Conservation (phyloP, 1,139 yeast genomes). For the Taiozyma onychis region DNA sequence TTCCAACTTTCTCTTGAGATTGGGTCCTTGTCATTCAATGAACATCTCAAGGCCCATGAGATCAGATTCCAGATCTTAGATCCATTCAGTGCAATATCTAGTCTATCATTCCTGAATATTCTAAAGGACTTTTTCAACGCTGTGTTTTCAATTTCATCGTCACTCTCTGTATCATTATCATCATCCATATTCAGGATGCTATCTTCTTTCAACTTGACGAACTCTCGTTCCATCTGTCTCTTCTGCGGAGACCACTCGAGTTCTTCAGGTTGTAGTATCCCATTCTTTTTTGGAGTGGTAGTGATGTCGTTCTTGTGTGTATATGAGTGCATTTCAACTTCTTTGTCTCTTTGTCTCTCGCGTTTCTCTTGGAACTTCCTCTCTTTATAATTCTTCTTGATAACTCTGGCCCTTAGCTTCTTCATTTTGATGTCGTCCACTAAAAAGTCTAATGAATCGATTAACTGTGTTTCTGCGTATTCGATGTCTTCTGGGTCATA, state of each 20-base stretch:
- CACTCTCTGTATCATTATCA: constrained; percentile 6
- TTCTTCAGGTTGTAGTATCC: background rate
- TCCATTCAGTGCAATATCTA: constrained; percentile 15
- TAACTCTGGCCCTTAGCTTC: constrained; percentile 9
- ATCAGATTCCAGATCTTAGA: constrained; percentile 18
- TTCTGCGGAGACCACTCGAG: constrained; percentile 20
- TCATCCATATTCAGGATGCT: background rate
- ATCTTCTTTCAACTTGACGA: constrained; percentile 1
- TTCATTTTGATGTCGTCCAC: constrained; percentile 1
- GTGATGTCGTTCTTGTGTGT: background rate
- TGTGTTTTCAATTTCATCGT: constrained; percentile 1
- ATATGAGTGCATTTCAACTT: background rate
- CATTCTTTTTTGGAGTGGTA: background rate
- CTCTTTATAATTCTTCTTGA: constrained; percentile 8
- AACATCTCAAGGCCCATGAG: constrained; percentile 18
- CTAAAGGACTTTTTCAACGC: constrained; percentile 13
- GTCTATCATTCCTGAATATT: constrained; percentile 18
- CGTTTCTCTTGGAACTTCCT: background rate
- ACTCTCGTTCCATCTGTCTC: constrained; percentile 10
- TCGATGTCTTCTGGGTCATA: constrained; percentile 9
- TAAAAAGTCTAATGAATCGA: constrained; percentile 12
- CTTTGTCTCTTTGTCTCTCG: background rate
- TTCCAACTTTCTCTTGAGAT: constrained; percentile 13
- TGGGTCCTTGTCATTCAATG: constrained; percentile 4
- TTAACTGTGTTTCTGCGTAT: constrained; percentile 5